Conservation (phyloP, 2,329 filamentous ascomycete species). For the Penicillium expansum region DNA sequence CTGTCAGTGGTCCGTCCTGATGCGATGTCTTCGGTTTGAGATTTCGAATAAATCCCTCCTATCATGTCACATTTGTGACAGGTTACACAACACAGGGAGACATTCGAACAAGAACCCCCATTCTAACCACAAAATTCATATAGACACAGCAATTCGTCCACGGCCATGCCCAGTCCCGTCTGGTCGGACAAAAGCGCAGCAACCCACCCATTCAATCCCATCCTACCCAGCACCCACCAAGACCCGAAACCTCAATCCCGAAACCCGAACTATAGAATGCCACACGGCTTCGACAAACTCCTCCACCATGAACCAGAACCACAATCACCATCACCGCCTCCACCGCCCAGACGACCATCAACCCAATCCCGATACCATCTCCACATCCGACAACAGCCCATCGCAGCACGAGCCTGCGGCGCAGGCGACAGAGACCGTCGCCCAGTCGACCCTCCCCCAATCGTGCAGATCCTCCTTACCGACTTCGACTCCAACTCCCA, state of each 20-base stretch:
- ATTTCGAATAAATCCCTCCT: neutral
- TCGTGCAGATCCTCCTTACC: conserved; percentile 46
- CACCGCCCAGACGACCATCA: conserved; percentile 22
- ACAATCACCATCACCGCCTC: conserved; percentile 24
- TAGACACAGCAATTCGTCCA: conserved; percentile 30
- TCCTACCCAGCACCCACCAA: conserved; percentile 7
- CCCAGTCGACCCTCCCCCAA: conserved; percentile 48
- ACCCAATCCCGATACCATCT: conserved; percentile 38
- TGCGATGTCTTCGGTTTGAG: conserved; percentile 7
- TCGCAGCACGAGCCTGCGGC: conserved; percentile 47
- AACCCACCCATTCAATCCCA: conserved; percentile 13
- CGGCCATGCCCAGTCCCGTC: conserved; percentile 29
- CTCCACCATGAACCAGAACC: conserved; percentile 31
- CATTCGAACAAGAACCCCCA: neutral
- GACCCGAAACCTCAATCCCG: conserved; percentile 14
- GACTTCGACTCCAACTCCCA: conserved; percentile 43
- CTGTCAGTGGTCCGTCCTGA: conserved; percentile 19
- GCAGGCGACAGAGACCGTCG: conserved; percentile 48
- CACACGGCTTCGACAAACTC: conserved; percentile 39
- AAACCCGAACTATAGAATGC: conserved; percentile 29
- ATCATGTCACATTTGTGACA: conserved; percentile 6
- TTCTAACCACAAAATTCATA: conserved; percentile 19
- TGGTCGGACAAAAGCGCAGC: conserved; percentile 28
- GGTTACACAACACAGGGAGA: conserved; percentile 1
- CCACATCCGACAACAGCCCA: conserved; percentile 47